Evolutionary conservation across 805 yeast species (phyloP), one percentile per base, ranked within the genome.

Genomic region (Hyphopichia homilentoma): DNA sequence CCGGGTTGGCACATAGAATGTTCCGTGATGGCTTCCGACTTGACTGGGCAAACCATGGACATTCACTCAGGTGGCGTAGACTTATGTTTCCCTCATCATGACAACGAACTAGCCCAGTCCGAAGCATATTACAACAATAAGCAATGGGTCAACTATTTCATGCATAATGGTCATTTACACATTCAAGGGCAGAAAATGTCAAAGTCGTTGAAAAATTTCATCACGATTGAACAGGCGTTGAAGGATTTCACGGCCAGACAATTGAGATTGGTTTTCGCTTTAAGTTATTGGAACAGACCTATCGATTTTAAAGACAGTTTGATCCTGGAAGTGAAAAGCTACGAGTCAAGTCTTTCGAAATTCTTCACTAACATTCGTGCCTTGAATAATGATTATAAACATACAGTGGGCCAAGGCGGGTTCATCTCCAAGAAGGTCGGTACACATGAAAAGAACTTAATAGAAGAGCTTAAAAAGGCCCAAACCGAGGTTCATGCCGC

Each of bases 1-100:
- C 98, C 98, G 9, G 98, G 98, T 4, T 93, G 98, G 98, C 98
- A 93, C 58, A 93, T 93, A 57, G 98, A 93, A 64, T 93, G 98
- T 73, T 88, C 97, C 6, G 98, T 93, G 14, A 93, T 93, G 98
- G 97, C 97, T 2, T 75, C 88, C 32, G 95, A 88, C 45, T 73
- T 89, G 29, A 72, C 84, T 23, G 97, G 97, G 4, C 61, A 75
- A 14, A 70, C 72, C 38, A 84, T 93, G 73, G 98, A 93, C 59
- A 86, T 93, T 45, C 98, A 93, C 57, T 81, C 95, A 12, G 98
- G 98, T 37, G 98, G 98, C 44, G 79, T 93, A 34, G 98, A 93
- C 64, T 73, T 93, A 51, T 96, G 97, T 14, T 93, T 93, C 68
- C 99, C 99, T 3, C 99, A 93, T 59, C 99, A 93, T 62, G 99